A percentile compares a stretch with the other conserved stretches of the same genome.
Evolutionary conservation across 768 basidiomycete genomes (phyloP).

Genomic region (Gymnopilus dilepis): DNA sequence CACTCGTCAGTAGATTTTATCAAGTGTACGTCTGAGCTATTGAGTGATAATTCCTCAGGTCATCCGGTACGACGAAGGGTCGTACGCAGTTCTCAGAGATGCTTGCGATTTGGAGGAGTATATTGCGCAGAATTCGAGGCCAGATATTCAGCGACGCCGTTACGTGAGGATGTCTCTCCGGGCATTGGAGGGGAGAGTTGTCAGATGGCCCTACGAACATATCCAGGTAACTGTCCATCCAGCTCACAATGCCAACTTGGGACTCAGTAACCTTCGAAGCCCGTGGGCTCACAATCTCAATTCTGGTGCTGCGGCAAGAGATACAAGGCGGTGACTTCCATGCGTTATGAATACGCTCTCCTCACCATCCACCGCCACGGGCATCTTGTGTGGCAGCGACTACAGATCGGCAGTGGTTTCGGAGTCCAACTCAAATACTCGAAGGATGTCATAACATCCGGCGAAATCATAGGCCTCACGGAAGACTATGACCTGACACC

Average conservation of each 20-base stretch:
- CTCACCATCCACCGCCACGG: slow-evolving; percentile 60
- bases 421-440: slow-evolving; percentile 62
- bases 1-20: slow-evolving; percentile 50
- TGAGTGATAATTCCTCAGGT: slow-evolving; percentile 45
- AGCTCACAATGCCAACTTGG: neutral
- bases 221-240: slow-evolving; percentile 44
- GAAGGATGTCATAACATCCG: slow-evolving; percentile 52
- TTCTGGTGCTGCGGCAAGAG: slow-evolving; percentile 51
- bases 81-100: slow-evolving; percentile 49
- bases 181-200: slow-evolving; percentile 64
- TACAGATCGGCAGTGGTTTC: slow-evolving; percentile 74
- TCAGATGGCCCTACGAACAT: slow-evolving; percentile 70
- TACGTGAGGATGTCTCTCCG: slow-evolving; percentile 67
- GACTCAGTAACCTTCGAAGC: slow-evolving; percentile 41
- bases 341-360: slow-evolving; percentile 50
- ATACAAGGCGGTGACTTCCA: slow-evolving; percentile 56
- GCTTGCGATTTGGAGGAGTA: slow-evolving; percentile 60
- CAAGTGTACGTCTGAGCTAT: neutral
- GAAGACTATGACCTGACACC: slow-evolving; percentile 69
- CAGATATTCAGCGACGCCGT: slow-evolving; percentile 52
- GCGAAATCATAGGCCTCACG: slow-evolving; percentile 62
- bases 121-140: slow-evolving; percentile 62
- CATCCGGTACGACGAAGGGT: slow-evolving; percentile 71
- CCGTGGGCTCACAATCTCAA: slow-evolving; percentile 49
- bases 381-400: slow-evolving; percentile 51